Evolutionary conservation across 2,329 filamentous ascomycete genomes (phyloP).

Genomic region (Monilinia fructicola): DNA sequence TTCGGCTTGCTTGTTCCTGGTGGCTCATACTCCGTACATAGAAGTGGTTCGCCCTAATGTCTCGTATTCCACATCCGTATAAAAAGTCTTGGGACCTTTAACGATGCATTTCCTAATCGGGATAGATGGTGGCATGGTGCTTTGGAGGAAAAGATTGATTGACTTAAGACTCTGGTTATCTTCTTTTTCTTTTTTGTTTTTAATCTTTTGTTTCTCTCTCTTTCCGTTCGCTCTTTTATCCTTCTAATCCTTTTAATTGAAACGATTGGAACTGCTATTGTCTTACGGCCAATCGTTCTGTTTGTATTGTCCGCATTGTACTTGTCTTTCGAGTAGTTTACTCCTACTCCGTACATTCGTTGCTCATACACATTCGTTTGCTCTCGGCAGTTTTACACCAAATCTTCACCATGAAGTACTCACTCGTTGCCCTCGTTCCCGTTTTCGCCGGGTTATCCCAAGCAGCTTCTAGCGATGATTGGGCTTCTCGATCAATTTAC

Average conservation of each 20-base stretch:
- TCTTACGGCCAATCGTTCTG: background rate
- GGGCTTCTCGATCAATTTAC: conserved; percentile 21
- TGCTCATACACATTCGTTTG: conserved; percentile 6
- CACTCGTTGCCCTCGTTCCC: conserved; percentile 13
- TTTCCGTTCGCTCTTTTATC: background rate
- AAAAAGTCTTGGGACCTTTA: background rate
- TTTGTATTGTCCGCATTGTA: conserved; percentile 6
- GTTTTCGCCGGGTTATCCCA: conserved; percentile 11
- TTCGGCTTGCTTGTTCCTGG: conserved; percentile 8
- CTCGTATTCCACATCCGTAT: conserved; percentile 16
- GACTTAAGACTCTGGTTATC: background rate
- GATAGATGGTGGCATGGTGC: too few relatives aligned
- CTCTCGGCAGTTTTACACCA: background rate
- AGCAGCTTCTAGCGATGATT: conserved; percentile 19
- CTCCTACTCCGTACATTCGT: conserved; percentile 8
- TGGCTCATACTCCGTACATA: too few relatives aligned
- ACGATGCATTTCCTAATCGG: background rate
- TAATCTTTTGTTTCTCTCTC: background rate
- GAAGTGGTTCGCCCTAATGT: background rate
- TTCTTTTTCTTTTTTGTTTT: background rate
- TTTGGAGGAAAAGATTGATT: background rate
- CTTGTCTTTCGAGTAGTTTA: conserved; percentile 1
- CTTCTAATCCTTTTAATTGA: background rate
- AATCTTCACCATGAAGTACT: conserved; percentile 18
- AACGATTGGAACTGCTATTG: background rate